These are phyloP conservation scores for Mycena polygramma DNA, from an alignment of 768 basidiomycete genomes.

Conservation along the genomic window DNA sequence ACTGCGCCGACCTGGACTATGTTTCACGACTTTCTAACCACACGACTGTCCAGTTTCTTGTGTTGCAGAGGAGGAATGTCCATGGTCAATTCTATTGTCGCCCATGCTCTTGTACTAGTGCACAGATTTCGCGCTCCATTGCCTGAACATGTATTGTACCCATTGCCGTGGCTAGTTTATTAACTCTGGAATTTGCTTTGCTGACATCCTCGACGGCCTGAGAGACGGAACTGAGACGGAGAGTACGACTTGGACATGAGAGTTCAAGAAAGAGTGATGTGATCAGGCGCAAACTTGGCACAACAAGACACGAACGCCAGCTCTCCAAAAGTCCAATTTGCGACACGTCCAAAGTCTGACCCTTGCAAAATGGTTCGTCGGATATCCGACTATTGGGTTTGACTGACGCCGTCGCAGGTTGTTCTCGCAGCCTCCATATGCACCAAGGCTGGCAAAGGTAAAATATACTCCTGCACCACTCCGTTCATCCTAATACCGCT, in stretches of 20 bases:
- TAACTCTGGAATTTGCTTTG: too few species aligned
- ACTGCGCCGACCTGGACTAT: neutral
- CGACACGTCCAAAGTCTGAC: neutral
- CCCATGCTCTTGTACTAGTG: too few species aligned
- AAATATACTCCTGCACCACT: constrained; percentile 11
- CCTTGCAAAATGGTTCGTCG: constrained; percentile 13
- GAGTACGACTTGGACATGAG: neutral
- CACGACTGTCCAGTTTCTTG: constrained; percentile 3
- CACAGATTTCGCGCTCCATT: too few species aligned
- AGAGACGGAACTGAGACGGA: too few species aligned
- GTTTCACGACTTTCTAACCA: constrained; percentile 20
- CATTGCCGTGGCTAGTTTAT: too few species aligned
- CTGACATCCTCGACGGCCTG: too few species aligned
- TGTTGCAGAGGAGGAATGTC: neutral
- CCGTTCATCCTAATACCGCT: constrained; percentile 5
- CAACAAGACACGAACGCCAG: constrained; percentile 30
- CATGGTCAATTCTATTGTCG: too few species aligned
- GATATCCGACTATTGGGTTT: neutral
- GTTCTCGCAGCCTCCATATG: constrained; percentile 96
- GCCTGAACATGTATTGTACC: too few species aligned
- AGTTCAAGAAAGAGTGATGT: neutral
- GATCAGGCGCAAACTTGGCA: constrained; percentile 3
- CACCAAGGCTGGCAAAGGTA: constrained; percentile 93
- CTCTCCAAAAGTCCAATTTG: constrained; percentile 12
- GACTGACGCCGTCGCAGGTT: constrained; percentile 64